Conservation (phyloP, 495 filamentous ascomycete genomes). For the Neurospora cerealis region DNA sequence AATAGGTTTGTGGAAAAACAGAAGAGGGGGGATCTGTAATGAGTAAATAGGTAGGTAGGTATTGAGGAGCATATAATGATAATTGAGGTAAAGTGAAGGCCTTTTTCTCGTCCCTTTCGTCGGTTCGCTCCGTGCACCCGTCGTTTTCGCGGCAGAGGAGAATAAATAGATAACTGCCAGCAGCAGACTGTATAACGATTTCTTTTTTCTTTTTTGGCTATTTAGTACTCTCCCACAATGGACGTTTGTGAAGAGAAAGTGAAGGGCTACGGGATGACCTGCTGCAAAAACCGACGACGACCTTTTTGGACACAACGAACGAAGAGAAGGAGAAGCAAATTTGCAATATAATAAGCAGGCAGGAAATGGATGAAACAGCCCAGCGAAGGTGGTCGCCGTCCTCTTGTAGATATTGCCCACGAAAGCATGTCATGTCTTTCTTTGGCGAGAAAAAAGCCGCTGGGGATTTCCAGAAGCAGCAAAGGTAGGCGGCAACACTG, state of each 20-base stretch:
- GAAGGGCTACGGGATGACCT: neutral
- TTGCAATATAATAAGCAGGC: neutral
- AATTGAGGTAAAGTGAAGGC: neutral
- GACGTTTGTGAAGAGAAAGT: neutral
- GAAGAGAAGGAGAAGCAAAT: neutral
- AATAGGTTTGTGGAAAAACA: neutral
- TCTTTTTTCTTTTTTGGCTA: neutral
- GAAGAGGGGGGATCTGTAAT: neutral
- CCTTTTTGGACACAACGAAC: neutral
- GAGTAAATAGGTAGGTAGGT: neutral
- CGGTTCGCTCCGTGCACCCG: neutral
- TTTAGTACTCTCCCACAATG: neutral
- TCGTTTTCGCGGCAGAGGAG: neutral
- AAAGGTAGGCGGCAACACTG: neutral
- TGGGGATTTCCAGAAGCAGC: neutral
- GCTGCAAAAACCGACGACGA: neutral
- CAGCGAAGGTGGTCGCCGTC: neutral
- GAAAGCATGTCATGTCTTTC: neutral
- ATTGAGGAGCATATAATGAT: neutral
- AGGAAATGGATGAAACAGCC: neutral
- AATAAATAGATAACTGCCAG: neutral
- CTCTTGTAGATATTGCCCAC: neutral
- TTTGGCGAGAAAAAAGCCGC: neutral
- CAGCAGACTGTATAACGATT: neutral
- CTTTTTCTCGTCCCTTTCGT: neutral